Conservation (phyloP, 108 stramenopile species). For the Poteriospumella lacustris region DNA sequence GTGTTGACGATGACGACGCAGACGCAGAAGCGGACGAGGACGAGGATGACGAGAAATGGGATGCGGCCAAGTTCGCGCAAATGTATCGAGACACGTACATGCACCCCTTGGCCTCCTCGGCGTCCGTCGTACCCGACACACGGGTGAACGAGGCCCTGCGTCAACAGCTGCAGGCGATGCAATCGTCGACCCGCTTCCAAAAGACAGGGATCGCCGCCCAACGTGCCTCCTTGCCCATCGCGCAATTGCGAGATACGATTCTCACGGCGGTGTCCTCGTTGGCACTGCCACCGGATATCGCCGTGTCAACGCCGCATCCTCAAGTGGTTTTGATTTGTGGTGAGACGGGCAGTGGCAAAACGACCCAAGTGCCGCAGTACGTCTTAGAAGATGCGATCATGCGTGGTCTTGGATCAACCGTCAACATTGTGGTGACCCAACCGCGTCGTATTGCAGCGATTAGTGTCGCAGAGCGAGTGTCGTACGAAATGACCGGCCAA, state of each 20-base stretch:
- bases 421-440: conserved; percentile 83
- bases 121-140: too few relatives aligned
- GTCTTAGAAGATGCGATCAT: conserved; percentile 72
- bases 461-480: conserved; percentile 78
- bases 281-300: too few relatives aligned
- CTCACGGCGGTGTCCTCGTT: too few relatives aligned
- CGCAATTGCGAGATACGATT: too few relatives aligned
- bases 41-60: conserved; percentile 51
- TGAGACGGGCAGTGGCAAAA: conserved; percentile 73
- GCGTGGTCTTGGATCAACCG: conserved; percentile 49
- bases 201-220: too few relatives aligned
- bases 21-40: conserved; percentile 34
- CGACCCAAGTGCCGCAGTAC: conserved; percentile 86
- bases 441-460: conserved; percentile 80
- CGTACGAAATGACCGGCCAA: conserved; percentile 62
- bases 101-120: too few relatives aligned
- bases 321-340: conserved; percentile 63
- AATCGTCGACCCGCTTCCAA: too few relatives aligned
- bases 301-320: too few relatives aligned
- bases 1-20: conserved; percentile 51
- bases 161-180: too few relatives aligned
- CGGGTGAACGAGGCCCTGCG: too few relatives aligned
- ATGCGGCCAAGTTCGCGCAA: conserved; percentile 48
- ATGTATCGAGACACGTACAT: too few relatives aligned
- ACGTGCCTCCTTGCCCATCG: too few relatives aligned